Evolutionary conservation across 306 rosid species (phyloP), one percentile per base, ranked within the genome.

Genomic region (Quercus bicolor): DNA sequence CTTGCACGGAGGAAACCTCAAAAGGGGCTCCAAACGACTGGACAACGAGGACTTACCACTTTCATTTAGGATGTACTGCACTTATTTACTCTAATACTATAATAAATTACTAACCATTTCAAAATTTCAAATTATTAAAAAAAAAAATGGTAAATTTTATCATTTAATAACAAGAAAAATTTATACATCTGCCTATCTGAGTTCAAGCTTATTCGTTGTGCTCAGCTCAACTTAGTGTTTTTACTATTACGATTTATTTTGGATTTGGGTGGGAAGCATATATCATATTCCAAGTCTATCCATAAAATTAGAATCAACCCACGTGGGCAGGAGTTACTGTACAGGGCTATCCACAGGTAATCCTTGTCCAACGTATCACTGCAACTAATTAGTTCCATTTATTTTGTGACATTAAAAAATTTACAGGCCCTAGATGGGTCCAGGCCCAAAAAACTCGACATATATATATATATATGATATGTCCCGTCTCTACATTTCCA

Each of bases 351-450:
- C 68, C 45, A 61, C 31, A 69, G 34, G 43, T 43, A 18, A 72
- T 66, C 60, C 77, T 37, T n/a, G 79, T 68, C 75, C 68, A 14
- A 1, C n/a, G 45, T 28, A 12, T 64, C 43, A 4, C 14, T 8
- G 8, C 37, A 24, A 15, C 68, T 18, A 51, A 21, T 20, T 53
- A 29, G 23, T 20, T 28, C 68, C 48, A 74, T 77, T 86, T 83
- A 56, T 77, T 82, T 53, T 15, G 10, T 13, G 54, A 73, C 82
- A 83, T 70, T 71, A 75, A 55, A 70, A 19, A 56, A 6, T 65
- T 61, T 14, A 56, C 14, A 51, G 74, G 69, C 71, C 51, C 6
- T 9, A 37, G 13, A 55, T 65, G 79, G 77, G 66, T 53, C 70
- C 66, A 2, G 55, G 75, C 84, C 85, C 87, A 80, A 68, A 37